phyloP scores from a whole-genome alignment of 2,329 filamentous ascomycete species.

The Colletotrichum tofieldiae region DNA sequence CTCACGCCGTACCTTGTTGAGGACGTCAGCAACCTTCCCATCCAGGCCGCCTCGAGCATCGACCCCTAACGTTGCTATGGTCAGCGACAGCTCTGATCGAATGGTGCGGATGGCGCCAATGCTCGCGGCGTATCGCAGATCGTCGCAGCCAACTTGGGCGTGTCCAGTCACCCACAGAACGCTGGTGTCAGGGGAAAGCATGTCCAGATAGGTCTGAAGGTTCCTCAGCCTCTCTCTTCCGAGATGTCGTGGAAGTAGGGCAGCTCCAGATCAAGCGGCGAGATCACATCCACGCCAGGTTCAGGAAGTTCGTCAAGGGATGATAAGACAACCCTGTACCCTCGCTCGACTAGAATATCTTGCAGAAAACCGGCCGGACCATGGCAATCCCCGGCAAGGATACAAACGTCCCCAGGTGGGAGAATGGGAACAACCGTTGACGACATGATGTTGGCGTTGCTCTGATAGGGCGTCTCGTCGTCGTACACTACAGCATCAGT shows the following conservation, averaged over 20 bases:
- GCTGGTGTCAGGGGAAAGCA: neutral
- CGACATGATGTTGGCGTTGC: constrained; percentile 14
- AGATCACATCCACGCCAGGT: constrained; percentile 17
- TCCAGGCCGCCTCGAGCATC: neutral
- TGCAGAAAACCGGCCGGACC: neutral
- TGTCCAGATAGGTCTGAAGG: constrained; percentile 3
- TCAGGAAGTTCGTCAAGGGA: neutral
- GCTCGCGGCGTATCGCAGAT: constrained; percentile 44
- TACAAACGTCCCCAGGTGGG: neutral
- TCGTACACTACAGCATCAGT: constrained; percentile 10
- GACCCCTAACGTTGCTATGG: constrained; percentile 47
- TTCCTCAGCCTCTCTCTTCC: neutral
- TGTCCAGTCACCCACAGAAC: constrained; percentile 52
- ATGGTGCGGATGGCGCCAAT: constrained; percentile 50
- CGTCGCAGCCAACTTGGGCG: constrained; percentile 19
- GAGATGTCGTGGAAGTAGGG: constrained; percentile 28
- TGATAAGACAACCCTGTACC: neutral
- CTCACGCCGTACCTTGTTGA: neutral
- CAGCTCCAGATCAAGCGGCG: constrained; percentile 12
- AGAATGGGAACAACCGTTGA: neutral
- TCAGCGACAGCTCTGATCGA: constrained; percentile 47
- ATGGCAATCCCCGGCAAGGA: neutral
- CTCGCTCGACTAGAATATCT: neutral
- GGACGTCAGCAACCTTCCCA: neutral
- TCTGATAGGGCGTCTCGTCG: constrained; percentile 9